Evolutionary conservation across 306 rosid species (phyloP).

Genomic region (Amphicarpaea edgeworthii): DNA sequence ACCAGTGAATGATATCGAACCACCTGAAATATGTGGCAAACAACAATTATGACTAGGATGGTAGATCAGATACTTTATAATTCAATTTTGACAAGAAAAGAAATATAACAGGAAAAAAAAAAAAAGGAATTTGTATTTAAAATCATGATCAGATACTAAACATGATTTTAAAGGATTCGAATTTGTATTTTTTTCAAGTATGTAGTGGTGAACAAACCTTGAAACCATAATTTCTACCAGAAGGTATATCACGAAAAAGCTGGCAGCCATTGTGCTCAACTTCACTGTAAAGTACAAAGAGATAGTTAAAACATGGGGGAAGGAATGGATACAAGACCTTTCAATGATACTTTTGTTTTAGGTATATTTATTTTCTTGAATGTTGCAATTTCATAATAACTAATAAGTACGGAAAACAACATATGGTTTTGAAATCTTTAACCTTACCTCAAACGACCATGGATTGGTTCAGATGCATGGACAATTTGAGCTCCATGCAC

Average conservation of each 20-base stretch:
- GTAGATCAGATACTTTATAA: constrained; percentile 32
- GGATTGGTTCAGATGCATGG: constrained; percentile 93
- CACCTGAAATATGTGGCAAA: constrained; percentile 70
- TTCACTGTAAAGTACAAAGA: constrained; percentile 66
- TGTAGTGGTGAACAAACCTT: constrained; percentile 64
- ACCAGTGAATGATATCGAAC: constrained; percentile 99
- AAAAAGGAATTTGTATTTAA: no score
- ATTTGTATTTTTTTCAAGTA: constrained; percentile 35
- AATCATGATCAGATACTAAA: no score
- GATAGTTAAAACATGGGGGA: constrained; percentile 18
- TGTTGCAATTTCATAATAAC: constrained; percentile 28
- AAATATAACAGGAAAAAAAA: background rate
- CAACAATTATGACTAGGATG: constrained; percentile 25
- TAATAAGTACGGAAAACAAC: constrained; percentile 34
- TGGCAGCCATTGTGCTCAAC: constrained; percentile 81
- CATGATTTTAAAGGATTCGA: background rate
- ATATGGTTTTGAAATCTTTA: constrained; percentile 30
- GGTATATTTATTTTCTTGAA: constrained; percentile 24
- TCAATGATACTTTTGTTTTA: constrained; percentile 15
- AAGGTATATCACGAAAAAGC: constrained; percentile 85
- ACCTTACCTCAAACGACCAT: constrained; percentile 89
- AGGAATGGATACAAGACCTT: constrained; percentile 26
- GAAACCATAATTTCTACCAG: constrained; percentile 87
- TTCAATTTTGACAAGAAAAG: constrained; percentile 29
- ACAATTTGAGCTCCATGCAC: constrained; percentile 93